Conservation (phyloP, 306 rosid species). For the Glycyrrhiza uralensis region DNA sequence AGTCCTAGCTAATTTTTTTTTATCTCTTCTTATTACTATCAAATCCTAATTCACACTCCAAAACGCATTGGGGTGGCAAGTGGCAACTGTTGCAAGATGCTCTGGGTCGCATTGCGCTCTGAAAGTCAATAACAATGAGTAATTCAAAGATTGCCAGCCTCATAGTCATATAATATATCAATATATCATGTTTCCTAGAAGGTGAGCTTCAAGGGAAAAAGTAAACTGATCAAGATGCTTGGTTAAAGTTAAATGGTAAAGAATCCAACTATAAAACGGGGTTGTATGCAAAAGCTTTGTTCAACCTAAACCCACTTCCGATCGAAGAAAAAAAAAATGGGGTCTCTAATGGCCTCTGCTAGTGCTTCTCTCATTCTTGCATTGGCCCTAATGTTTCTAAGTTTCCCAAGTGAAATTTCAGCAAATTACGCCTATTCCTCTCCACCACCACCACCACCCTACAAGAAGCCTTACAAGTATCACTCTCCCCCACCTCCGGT, state of each 20-base stretch:
- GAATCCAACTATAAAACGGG: conserved; percentile 28
- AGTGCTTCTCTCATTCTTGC: conserved; percentile 41
- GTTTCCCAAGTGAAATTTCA: conserved; percentile 28
- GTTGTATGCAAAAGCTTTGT: not conserved
- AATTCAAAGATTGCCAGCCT: not conserved
- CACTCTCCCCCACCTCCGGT: conserved; percentile 25
- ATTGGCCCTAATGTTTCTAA: conserved; percentile 24
- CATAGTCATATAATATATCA: not conserved
- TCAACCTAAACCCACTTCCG: conserved; percentile 19
- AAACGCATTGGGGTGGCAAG: not conserved
- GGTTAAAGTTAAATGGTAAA: not conserved
- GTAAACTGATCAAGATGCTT: not conserved
- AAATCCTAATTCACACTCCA: conserved; percentile 10
- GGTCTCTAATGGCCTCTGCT: conserved; percentile 38
- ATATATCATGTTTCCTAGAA: conserved; percentile 21
- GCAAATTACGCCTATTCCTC: conserved; percentile 47
- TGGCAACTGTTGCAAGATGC: conserved; percentile 4
- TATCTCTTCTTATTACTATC: not conserved
- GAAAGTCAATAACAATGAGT: conserved; percentile 6
- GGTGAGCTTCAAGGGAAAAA: conserved; percentile 1
- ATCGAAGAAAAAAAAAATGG: conserved; percentile 36
- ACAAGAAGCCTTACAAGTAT: conserved; percentile 16
- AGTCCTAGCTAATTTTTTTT: not conserved
- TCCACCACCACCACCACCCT: conserved; percentile 30
- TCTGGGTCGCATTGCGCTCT: not conserved